These are phyloP conservation scores for Xanthoceras sorbifolium DNA, from an alignment of 345 rosid species.

Conservation along the genomic window DNA sequence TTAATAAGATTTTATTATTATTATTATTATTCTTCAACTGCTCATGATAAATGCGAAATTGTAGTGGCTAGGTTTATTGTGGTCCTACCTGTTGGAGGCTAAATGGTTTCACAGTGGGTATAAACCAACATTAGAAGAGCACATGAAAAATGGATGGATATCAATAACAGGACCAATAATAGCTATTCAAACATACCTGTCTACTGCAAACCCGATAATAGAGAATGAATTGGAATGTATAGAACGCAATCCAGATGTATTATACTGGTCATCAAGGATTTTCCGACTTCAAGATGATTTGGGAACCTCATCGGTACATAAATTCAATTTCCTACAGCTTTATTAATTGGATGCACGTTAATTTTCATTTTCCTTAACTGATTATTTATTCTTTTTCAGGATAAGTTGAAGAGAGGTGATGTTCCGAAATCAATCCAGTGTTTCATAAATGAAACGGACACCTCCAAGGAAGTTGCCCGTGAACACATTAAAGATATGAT, in stretches of 20 bases:
- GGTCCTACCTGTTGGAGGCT: no score
- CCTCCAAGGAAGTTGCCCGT: conserved; percentile 27
- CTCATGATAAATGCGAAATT: background rate
- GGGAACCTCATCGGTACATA: conserved; percentile 3
- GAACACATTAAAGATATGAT: conserved; percentile 22
- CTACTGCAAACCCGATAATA: background rate
- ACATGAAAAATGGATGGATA: conserved; percentile 25
- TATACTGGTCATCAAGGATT: background rate
- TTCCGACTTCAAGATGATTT: conserved; percentile 3
- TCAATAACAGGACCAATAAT: background rate
- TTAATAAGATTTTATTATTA: no score
- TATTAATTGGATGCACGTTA: background rate
- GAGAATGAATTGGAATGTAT: background rate
- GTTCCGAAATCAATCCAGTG: conserved; percentile 35
- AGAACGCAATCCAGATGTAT: background rate
- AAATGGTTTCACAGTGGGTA: conserved; percentile 19
- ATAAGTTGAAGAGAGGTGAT: conserved; percentile 34
- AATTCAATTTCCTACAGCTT: background rate
- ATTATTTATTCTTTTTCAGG: background rate
- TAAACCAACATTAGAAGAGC: conserved; percentile 19
- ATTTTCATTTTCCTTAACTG: background rate
- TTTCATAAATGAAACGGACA: conserved; percentile 33
- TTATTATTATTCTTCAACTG: no score
- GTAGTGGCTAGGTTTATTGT: no score
- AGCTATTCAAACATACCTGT: background rate